Percentiles rank a stretch among this genome's conserved stretches.
These are phyloP conservation scores for Trichophyton equinum DNA, from an alignment of 2,329 filamentous ascomycete genomes.

Conservation along the genomic window DNA sequence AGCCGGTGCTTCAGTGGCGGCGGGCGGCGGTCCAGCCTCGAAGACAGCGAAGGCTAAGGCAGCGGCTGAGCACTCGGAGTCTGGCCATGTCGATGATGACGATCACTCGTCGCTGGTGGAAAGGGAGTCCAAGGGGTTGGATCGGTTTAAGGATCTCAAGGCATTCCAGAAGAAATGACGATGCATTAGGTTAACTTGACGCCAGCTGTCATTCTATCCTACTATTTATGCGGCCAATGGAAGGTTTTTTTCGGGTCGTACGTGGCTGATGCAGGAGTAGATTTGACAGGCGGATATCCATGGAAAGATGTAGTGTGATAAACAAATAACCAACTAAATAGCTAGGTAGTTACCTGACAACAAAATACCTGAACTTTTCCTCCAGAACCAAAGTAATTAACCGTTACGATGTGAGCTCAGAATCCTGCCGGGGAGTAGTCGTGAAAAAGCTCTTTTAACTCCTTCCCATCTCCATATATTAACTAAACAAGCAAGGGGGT, in stretches of 20 bases:
- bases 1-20: neutral
- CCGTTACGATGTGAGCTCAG: neutral
- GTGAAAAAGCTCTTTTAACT: neutral
- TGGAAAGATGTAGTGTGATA: neutral
- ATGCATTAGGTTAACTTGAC: neutral
- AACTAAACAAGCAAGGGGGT: neutral
- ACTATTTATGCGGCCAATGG: neutral
- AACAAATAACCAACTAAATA: neutral
- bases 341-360: neutral
- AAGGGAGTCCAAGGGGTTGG: conserved; percentile 13
- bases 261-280: neutral
- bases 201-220: no score
- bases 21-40: neutral
- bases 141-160: conserved; percentile 25
- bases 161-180: conserved; percentile 20
- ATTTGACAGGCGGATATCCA: neutral
- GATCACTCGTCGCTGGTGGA: conserved; percentile 11
- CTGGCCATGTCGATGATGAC: neutral
- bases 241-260: neutral
- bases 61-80: neutral
- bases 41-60: neutral
- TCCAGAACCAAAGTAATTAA: neutral
- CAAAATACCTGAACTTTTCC: neutral
- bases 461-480: neutral
- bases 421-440: neutral